Conservation (phyloP, 495 filamentous ascomycete genomes). For the Penicillium coprophilum region DNA sequence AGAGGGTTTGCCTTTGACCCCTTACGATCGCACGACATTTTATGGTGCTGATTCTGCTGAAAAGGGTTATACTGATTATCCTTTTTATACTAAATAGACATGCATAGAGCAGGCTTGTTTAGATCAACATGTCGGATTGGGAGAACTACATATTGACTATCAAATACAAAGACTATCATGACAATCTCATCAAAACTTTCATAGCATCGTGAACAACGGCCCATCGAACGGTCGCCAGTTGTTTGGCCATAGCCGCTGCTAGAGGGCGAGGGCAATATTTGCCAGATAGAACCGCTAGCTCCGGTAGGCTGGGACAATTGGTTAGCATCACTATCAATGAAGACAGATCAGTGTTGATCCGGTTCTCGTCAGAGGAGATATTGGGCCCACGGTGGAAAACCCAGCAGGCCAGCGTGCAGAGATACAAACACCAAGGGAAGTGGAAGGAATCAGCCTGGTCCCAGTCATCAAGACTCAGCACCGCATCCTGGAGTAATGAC, state of each 20-base stretch:
- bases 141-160: not conserved
- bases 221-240: conserved; percentile 55
- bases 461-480: conserved; percentile 49
- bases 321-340: conserved; percentile 41
- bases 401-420: conserved; percentile 55
- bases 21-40: conserved; percentile 59
- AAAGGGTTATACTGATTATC: conserved; percentile 66
- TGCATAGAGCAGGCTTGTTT: conserved; percentile 35
- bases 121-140: conserved; percentile 7
- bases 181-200: conserved; percentile 44
- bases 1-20: conserved; percentile 52
- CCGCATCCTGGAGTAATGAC: conserved; percentile 44
- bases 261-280: conserved; percentile 36
- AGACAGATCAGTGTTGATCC: conserved; percentile 28
- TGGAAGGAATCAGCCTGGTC: conserved; percentile 53
- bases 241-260: conserved; percentile 50
- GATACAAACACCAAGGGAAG: conserved; percentile 57
- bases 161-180: conserved; percentile 12
- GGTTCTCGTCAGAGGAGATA: conserved; percentile 1
- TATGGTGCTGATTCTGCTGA: conserved; percentile 46
- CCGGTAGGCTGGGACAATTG: conserved; percentile 27
- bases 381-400: conserved; percentile 44
- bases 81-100: conserved; percentile 44
- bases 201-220: conserved; percentile 57
- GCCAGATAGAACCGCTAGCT: conserved; percentile 29